Conservation (phyloP, 345 rosid species). For the Moricandia moricandioides region DNA sequence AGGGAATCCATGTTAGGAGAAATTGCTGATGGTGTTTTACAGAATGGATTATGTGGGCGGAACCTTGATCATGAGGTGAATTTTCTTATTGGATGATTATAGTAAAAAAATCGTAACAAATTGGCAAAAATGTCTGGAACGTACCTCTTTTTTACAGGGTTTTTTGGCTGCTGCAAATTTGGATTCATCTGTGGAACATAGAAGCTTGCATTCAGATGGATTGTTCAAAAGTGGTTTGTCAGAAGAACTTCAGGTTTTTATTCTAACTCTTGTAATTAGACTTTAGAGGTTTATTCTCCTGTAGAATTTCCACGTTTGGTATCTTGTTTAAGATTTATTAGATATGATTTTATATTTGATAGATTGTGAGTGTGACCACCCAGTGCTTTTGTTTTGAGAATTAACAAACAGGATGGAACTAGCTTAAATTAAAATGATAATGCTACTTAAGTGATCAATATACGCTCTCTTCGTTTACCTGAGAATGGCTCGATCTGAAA, state of each 20-base stretch:
- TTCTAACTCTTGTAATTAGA: conserved; percentile 19
- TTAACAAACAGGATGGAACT: background rate
- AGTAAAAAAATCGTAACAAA: conserved; percentile 28
- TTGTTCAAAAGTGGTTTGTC: conserved; percentile 40
- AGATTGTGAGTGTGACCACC: background rate
- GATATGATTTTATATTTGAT: background rate
- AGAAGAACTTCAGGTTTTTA: conserved; percentile 54
- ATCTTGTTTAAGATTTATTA: conserved; percentile 21
- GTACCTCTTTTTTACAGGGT: conserved; percentile 15
- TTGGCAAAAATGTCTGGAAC: conserved; percentile 24
- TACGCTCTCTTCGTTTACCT: background rate
- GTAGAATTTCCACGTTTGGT: background rate
- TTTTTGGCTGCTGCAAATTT: background rate
- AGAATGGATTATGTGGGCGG: conserved; percentile 35
- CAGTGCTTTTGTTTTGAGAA: background rate
- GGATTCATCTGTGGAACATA: conserved; percentile 15
- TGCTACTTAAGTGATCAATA: conserved; percentile 2
- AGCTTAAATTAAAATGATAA: background rate
- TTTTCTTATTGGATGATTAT: conserved; percentile 39
- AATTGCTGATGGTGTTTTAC: conserved; percentile 35
- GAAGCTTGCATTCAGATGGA: conserved; percentile 36
- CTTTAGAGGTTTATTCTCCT: background rate
- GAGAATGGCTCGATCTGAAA: background rate
- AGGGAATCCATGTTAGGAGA: conserved; percentile 40
- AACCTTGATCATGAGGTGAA: conserved; percentile 52